Evolutionary conservation across 2,329 filamentous ascomycete genomes (phyloP), one percentile per base, ranked within the genome.

Genomic region (Hypoxylon sp.): DNA sequence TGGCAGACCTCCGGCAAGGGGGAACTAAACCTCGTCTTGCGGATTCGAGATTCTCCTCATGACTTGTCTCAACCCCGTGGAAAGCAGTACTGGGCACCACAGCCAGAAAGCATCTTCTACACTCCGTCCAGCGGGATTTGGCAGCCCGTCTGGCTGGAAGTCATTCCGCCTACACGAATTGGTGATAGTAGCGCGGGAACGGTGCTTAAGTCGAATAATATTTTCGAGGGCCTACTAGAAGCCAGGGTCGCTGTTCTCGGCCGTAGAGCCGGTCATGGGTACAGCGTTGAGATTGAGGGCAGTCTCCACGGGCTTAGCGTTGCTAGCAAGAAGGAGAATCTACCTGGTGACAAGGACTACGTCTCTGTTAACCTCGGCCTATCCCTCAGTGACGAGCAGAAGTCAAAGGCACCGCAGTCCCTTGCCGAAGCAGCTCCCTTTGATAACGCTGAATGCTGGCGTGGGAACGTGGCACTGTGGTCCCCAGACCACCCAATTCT

Each of bases 11-110:
- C 68, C 0, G 72, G 67, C 71, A 72, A 75, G 14, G 69, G 74
- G 0, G 73, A 70, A 1, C 71, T 81, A 8, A 78, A 81, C 1
- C 72, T 91, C 3, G 87, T 85, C 0, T 57, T 91, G 2, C 81
- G 89, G 2, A 85, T 90, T 0, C 85, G 84, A 39, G 89, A 91
- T 75, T 90, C 88, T 0, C 86, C 88, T 0, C 85, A 84, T 63
- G 89, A 91, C 64, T 77, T 90, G 6, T 84, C 85, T 0, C 89
- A 91, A 74, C 89, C 87, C 0, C 81, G 89, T 30, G 89, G 89
- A 0, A 91, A 91, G 75, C 89, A 91, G 75, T 89, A 88, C 72
- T 89, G 87, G 87, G 83, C 81, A 2, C 84, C 85, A 0, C 81
- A 87, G 74, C 85, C 87, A 0, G 86, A 89, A 74, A 85, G 83